phyloP scores from a whole-genome alignment of 495 filamentous ascomycete species.

The Bacidia gigantensis region DNA sequence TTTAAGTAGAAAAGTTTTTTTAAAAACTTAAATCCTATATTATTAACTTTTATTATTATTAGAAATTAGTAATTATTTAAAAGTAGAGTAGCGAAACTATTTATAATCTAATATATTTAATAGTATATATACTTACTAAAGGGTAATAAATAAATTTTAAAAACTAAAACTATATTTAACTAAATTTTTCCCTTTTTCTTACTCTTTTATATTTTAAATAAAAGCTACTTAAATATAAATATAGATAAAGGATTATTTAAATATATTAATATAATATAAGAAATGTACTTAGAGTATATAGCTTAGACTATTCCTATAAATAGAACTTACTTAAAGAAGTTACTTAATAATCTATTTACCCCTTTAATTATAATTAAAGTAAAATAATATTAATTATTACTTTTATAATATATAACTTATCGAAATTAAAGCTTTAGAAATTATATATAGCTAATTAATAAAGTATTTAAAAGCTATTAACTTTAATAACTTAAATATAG shows the following conservation, averaged over 20 bases:
- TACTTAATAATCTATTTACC: no score
- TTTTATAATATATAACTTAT: not conserved
- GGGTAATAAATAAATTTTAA: not conserved
- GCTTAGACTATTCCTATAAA: not conserved
- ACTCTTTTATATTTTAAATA: not conserved
- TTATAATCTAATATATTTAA: not conserved
- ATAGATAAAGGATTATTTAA: not conserved
- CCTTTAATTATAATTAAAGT: not conserved
- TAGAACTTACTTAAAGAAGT: slow-evolving; percentile 11
- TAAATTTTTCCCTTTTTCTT: not conserved
- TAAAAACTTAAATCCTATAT: no score
- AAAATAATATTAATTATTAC: not conserved
- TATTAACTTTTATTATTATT: no score
- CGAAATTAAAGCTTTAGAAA: not conserved
- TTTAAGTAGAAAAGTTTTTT: not conserved
- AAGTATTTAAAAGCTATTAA: no score
- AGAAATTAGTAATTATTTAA: no score
- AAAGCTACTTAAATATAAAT: not conserved
- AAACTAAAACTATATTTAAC: not conserved
- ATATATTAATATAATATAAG: not conserved
- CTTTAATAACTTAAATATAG: no score
- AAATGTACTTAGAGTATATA: not conserved
- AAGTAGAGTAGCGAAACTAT: not conserved
- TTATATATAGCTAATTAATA: not conserved
- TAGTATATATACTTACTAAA: not conserved